A percentile compares a stretch with the other conserved stretches of the same genome.
phyloP scores from a whole-genome alignment of 2,329 filamentous ascomycete species.

The Periconia sp. region DNA sequence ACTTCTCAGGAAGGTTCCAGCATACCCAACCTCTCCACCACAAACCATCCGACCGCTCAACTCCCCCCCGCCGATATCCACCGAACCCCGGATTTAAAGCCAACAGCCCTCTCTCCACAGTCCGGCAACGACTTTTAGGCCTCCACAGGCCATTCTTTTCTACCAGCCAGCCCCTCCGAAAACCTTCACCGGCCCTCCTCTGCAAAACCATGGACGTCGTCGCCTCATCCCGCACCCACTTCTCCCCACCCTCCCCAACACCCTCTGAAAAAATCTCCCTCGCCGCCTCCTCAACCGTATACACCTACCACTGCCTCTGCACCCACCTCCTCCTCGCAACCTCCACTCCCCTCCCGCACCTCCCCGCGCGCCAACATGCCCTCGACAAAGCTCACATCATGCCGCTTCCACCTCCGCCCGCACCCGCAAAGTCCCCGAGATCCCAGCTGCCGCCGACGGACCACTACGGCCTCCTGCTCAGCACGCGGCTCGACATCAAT shows the following conservation, averaged over 20 bases:
- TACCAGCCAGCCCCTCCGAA: too few relatives aligned
- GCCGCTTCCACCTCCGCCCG: conserved; percentile 52
- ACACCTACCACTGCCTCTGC: conserved; percentile 71
- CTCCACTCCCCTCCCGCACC: conserved; percentile 57
- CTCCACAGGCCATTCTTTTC: neutral
- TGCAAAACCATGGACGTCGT: conserved; percentile 35
- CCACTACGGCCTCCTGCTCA: conserved; percentile 60
- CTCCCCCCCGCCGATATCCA: too few relatives aligned
- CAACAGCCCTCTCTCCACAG: too few relatives aligned
- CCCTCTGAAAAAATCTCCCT: conserved; percentile 40
- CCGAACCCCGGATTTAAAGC: too few relatives aligned
- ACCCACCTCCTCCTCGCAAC: conserved; percentile 68
- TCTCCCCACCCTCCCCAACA: conserved; percentile 39
- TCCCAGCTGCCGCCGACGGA: conserved; percentile 17
- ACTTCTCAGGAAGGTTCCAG: too few relatives aligned
- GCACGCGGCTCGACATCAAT: conserved; percentile 55
- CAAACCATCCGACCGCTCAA: too few relatives aligned
- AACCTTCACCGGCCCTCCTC: conserved; percentile 13
- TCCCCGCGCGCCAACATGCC: conserved; percentile 59
- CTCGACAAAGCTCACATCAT: conserved; percentile 65
- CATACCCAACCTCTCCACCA: too few relatives aligned
- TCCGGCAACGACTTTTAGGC: too few relatives aligned
- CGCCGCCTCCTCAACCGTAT: conserved; percentile 45
- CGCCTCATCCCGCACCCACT: conserved; percentile 37
- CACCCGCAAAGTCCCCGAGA: conserved; percentile 23